A percentile compares a stretch with the other conserved stretches of the same genome.
phyloP scores from a whole-genome alignment of 805 yeast genomes.

The Metschnikowia arizonensis region DNA sequence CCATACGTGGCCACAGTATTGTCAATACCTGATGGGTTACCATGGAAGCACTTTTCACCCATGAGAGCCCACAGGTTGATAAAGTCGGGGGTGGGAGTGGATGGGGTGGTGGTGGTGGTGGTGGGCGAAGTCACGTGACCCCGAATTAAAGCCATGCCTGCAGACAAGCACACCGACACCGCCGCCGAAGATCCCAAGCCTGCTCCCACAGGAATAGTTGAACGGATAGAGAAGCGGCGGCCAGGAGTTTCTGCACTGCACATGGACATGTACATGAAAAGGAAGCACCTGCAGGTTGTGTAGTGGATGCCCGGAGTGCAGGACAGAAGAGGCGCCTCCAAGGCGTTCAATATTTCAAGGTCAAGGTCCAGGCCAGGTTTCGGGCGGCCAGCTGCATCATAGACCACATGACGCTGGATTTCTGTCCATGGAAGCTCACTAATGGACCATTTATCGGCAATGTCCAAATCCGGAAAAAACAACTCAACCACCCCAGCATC shows the following conservation, averaged over 20 bases:
- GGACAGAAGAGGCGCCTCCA: slow-evolving; percentile 42
- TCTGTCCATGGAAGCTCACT: slow-evolving; percentile 59
- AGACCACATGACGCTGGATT: background rate
- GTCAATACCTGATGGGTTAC: slow-evolving; percentile 95
- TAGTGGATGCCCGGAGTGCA: slow-evolving; percentile 58
- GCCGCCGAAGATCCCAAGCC: slow-evolving; percentile 96
- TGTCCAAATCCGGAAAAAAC: slow-evolving; percentile 67
- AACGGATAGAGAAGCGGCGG: slow-evolving; percentile 61
- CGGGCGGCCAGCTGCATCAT: slow-evolving; percentile 25
- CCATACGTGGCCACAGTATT: slow-evolving; percentile 95
- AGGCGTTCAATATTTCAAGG: slow-evolving; percentile 51
- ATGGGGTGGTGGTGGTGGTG: too few species aligned
- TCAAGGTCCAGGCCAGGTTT: slow-evolving; percentile 50
- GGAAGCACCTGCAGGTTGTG: slow-evolving; percentile 76
- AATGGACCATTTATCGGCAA: slow-evolving; percentile 60
- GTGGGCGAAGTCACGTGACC: slow-evolving; percentile 41
- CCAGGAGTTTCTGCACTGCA: slow-evolving; percentile 33
- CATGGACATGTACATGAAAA: slow-evolving; percentile 62
- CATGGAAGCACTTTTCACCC: slow-evolving; percentile 95
- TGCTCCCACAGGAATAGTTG: slow-evolving; percentile 92
- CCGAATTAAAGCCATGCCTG: slow-evolving; percentile 65
- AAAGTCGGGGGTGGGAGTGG: slow-evolving; percentile 51
- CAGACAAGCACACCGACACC: slow-evolving; percentile 74
- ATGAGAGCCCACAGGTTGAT: slow-evolving; percentile 85
- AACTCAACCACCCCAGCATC: slow-evolving; percentile 55